These are phyloP conservation scores for Penicillium olsonii DNA, from an alignment of 2,329 filamentous ascomycete species.

Conservation along the genomic window DNA sequence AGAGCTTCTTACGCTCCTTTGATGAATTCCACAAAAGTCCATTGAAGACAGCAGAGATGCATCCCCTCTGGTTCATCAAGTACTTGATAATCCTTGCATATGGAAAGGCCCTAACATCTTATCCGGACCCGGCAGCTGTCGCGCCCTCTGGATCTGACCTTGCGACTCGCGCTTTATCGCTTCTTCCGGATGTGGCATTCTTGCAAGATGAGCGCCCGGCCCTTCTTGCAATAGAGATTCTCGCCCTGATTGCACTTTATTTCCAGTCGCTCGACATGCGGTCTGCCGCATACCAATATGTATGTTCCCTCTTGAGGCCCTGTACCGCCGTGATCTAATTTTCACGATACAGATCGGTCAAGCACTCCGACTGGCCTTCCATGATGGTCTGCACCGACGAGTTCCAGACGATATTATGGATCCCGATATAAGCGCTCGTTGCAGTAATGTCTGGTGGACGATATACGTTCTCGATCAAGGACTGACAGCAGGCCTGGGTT, in stretches of 20 bases:
- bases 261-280: constrained; percentile 2
- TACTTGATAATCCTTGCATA: constrained; percentile 1
- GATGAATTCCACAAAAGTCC: background rate
- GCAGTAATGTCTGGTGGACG: constrained; percentile 3
- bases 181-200: constrained; percentile 2
- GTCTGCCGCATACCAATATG: constrained; percentile 2
- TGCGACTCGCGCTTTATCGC: background rate
- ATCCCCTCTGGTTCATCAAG: constrained; percentile 1
- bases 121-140: background rate
- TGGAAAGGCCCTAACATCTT: background rate
- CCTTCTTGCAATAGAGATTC: background rate
- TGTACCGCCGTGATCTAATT: background rate
- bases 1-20: background rate
- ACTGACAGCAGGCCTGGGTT: background rate
- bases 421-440: background rate
- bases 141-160: background rate
- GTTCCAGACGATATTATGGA: background rate
- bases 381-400: constrained; percentile 2
- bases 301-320: background rate
- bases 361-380: background rate
- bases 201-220: constrained; percentile 1
- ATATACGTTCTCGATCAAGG: constrained; percentile 1
- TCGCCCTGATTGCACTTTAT: background rate
- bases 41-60: background rate
- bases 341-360: background rate